A percentile compares a stretch with the other conserved stretches of the same genome.
phyloP scores from a whole-genome alignment of 441 rosid species.

The Lepidium campestre region DNA sequence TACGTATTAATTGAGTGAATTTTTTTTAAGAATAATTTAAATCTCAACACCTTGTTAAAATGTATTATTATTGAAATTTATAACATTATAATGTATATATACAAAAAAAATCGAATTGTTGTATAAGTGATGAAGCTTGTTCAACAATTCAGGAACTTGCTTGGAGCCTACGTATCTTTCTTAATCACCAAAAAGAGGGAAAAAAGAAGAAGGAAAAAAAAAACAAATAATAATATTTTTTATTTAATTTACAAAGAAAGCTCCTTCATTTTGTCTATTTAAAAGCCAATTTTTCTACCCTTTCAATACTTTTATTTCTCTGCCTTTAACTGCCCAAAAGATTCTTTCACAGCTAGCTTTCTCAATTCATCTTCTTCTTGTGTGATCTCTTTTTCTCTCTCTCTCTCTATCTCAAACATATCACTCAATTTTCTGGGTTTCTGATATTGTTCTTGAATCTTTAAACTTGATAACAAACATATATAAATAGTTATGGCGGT shows the following conservation, averaged over 20 bases:
- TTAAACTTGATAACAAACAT: background rate
- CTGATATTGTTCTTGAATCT: background rate
- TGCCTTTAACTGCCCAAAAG: conserved; percentile 32
- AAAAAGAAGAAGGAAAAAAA: background rate
- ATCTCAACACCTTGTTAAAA: background rate
- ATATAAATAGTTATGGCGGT: conserved; percentile 13
- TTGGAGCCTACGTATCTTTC: conserved; percentile 64
- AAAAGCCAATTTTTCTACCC: conserved; percentile 15
- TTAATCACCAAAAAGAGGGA: conserved; percentile 18
- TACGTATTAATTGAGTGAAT: too few relatives aligned
- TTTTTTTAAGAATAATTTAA: background rate
- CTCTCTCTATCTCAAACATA: conserved; percentile 4
- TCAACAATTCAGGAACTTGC: conserved; percentile 41
- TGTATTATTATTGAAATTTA: background rate
- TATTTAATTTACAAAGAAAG: conserved; percentile 46
- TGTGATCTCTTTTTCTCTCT: background rate
- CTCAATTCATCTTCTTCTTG: conserved; percentile 19
- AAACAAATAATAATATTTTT: background rate
- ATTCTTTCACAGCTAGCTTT: conserved; percentile 20
- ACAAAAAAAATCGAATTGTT: background rate
- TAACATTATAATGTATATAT: background rate
- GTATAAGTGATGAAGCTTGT: conserved; percentile 40
- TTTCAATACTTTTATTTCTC: conserved; percentile 27
- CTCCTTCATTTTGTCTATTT: conserved; percentile 32
- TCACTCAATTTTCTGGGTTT: background rate